These are phyloP conservation scores for Picocystis sp. DNA, from an alignment of 163 green algal species.

Conservation along the genomic window DNA sequence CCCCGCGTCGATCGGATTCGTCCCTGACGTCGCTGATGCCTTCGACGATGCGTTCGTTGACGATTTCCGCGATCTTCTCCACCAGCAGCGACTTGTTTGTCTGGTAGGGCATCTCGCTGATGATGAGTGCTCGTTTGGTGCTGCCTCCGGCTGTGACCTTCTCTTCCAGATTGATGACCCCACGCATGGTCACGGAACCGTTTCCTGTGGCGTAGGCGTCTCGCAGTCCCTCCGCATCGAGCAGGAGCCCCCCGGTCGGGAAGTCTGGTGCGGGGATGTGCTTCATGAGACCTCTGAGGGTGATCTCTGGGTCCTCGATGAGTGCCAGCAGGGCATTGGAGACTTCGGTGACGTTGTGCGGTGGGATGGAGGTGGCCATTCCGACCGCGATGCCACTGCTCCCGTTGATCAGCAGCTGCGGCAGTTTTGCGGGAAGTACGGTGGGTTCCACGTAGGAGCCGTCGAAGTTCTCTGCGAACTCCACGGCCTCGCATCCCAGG, in stretches of 20 bases:
- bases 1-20: constrained; percentile 31
- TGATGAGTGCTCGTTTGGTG: constrained; percentile 41
- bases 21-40: constrained; percentile 45
- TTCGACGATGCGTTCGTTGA: constrained; percentile 17
- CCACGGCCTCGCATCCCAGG: constrained; percentile 61
- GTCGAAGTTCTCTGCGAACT: constrained; percentile 75
- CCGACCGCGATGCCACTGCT: constrained; percentile 81
- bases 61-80: constrained; percentile 25
- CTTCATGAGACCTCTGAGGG: constrained; percentile 52
- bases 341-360: constrained; percentile 82
- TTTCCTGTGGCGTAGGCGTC: constrained; percentile 52
- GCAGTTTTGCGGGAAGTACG: constrained; percentile 76
- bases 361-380: constrained; percentile 87
- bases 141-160: constrained; percentile 3
- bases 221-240: constrained; percentile 30
- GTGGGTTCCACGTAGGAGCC: constrained; percentile 59
- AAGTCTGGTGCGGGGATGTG: constrained; percentile 85
- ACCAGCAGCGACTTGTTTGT: constrained; percentile 54
- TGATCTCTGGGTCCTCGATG: constrained; percentile 59
- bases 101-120: constrained; percentile 87
- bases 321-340: constrained; percentile 47
- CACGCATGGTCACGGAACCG: constrained; percentile 54
- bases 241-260: constrained; percentile 60
- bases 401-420: constrained; percentile 87
- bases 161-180: constrained; percentile 52